A percentile compares a stretch with the other conserved stretches of the same genome.
Evolutionary conservation across 306 rosid genomes (phyloP).

Genomic region (Quercus cerris): DNA sequence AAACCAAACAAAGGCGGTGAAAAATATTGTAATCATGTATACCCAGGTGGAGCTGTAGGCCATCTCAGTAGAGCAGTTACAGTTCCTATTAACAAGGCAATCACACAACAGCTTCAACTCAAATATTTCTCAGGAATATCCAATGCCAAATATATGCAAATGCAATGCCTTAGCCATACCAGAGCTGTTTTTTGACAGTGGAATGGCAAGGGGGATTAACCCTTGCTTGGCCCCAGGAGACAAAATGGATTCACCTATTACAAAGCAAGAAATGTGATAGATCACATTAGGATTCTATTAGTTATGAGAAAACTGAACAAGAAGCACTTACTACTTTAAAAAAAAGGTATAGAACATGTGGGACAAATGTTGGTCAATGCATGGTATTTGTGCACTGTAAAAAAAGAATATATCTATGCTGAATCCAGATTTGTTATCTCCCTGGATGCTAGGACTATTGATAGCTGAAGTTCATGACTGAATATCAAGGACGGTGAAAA

Average conservation of each 20-base stretch:
- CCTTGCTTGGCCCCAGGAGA: conserved; percentile 88
- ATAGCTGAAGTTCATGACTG: background rate
- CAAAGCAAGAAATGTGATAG: conserved; percentile 12
- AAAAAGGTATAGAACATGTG: background rate
- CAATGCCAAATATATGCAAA: background rate
- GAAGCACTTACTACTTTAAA: background rate
- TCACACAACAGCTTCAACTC: conserved; percentile 12
- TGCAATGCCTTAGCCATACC: conserved; percentile 37
- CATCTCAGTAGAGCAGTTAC: conserved; percentile 82
- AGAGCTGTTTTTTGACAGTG: conserved; percentile 64
- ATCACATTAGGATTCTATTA: background rate
- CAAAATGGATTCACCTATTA: conserved; percentile 75
- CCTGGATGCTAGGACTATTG: background rate
- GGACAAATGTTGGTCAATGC: background rate
- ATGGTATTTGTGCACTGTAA: background rate
- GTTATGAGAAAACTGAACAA: background rate
- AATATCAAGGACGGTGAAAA: background rate
- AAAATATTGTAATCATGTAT: conserved; percentile 19
- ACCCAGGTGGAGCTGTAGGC: conserved; percentile 98
- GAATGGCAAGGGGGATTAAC: conserved; percentile 72
- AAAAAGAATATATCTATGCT: background rate
- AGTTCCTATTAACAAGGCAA: conserved; percentile 45
- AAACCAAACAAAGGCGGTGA: background rate
- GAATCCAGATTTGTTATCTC: background rate
- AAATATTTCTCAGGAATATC: conserved; percentile 3